Percentiles rank a stretch among this genome's conserved stretches.
These are phyloP conservation scores for Xylaria sp. DNA, from an alignment of 495 filamentous ascomycete species.

Conservation along the genomic window DNA sequence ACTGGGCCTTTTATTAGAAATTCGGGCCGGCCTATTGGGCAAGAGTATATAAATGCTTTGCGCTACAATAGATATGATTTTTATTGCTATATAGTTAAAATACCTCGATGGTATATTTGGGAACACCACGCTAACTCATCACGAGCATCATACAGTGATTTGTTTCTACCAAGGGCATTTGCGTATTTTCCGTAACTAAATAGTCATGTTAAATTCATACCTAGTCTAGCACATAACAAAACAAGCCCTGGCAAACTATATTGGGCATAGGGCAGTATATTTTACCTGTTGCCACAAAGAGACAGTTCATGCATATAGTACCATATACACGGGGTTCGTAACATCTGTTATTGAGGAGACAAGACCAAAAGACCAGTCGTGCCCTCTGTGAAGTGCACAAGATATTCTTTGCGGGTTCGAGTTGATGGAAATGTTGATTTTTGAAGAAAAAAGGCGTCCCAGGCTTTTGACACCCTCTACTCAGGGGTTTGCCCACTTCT, in stretches of 20 bases:
- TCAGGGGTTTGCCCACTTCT: background rate
- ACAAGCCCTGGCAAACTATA: too few relatives aligned
- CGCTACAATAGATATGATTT: background rate
- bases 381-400: background rate
- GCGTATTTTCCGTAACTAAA: background rate
- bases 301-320: too few relatives aligned
- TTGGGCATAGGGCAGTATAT: too few relatives aligned
- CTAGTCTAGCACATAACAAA: background rate
- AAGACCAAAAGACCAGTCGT: background rate
- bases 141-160: too few relatives aligned
- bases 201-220: background rate
- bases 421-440: background rate
- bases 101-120: too few relatives aligned
- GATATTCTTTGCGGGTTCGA: background rate
- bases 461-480: background rate
- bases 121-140: too few relatives aligned
- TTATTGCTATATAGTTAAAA: too few relatives aligned
- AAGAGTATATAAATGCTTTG: background rate
- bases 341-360: too few relatives aligned
- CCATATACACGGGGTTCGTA: too few relatives aligned
- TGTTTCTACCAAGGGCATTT: background rate
- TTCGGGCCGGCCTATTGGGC: background rate
- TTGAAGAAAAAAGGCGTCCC: background rate
- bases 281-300: too few relatives aligned
- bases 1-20: background rate